Evolutionary conservation across 768 basidiomycete genomes (phyloP).

Genomic region (Trametes cingulata): DNA sequence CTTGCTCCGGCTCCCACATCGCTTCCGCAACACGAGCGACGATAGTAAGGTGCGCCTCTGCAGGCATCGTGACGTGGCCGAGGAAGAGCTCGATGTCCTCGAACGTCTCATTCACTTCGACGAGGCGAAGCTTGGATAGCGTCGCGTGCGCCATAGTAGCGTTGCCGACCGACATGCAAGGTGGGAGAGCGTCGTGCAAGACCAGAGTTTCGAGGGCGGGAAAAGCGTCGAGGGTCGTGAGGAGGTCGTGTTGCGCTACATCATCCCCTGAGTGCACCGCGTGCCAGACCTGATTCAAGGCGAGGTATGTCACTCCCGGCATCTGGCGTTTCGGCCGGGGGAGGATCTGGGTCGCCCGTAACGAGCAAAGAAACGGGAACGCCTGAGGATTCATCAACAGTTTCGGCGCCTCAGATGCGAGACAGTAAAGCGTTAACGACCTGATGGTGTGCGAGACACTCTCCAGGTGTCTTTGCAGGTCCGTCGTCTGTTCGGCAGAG

Average conservation of each 20-base stretch:
- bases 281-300: conserved; percentile 1
- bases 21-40: conserved; percentile 1
- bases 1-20: conserved; percentile 4
- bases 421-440: neutral
- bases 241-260: neutral
- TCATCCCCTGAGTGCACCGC: neutral
- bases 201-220: neutral
- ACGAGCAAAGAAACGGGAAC: neutral
- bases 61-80: neutral
- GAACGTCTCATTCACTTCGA: conserved; percentile 1
- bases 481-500: neutral
- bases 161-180: neutral
- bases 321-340: neutral
- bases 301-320: neutral
- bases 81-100: conserved; percentile 11
- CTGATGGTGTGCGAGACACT: neutral
- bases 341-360: conserved; percentile 1
- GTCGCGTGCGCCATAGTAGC: neutral
- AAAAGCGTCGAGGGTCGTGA: neutral
- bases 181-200: neutral
- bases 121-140: neutral
- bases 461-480: neutral
- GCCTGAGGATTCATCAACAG: neutral
- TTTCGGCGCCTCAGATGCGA: neutral
- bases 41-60: neutral